These are phyloP conservation scores for Aspergillus puulaauensis DNA, from an alignment of 2,329 filamentous ascomycete species.

Conservation along the genomic window DNA sequence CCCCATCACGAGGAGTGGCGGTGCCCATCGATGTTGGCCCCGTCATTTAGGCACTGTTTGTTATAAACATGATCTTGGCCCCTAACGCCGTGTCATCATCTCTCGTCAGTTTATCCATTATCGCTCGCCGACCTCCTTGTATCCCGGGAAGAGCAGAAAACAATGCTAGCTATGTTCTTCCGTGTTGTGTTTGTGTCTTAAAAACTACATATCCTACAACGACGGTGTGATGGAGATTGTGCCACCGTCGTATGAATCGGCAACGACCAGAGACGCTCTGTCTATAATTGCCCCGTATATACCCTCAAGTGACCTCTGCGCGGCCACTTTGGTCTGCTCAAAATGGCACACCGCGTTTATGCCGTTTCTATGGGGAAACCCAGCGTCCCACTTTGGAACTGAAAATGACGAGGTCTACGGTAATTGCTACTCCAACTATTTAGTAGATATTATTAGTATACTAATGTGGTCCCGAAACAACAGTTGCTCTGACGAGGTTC, in stretches of 20 bases:
- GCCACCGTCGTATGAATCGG: slow-evolving; percentile 61
- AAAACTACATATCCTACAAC: not conserved
- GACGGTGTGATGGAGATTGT: slow-evolving; percentile 53
- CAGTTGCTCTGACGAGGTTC: slow-evolving; percentile 60
- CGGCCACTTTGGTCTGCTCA: slow-evolving; percentile 55
- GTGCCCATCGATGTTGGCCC: slow-evolving; percentile 5
- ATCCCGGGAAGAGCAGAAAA: not conserved
- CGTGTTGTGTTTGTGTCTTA: not conserved
- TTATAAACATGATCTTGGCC: slow-evolving; percentile 5
- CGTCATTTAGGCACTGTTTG: not conserved
- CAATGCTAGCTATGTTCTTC: not conserved
- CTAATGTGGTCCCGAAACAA: slow-evolving; percentile 13
- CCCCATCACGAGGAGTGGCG: slow-evolving; percentile 16
- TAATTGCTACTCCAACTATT: slow-evolving; percentile 18
- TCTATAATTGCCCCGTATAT: slow-evolving; percentile 57
- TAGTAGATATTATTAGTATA: not conserved
- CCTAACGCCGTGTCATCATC: not conserved
- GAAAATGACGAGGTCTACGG: slow-evolving; percentile 62
- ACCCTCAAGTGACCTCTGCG: slow-evolving; percentile 56
- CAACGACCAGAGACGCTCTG: slow-evolving; percentile 56
- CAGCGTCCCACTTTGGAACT: slow-evolving; percentile 61
- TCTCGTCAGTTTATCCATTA: not conserved
- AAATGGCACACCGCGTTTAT: slow-evolving; percentile 60
- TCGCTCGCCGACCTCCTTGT: not conserved
- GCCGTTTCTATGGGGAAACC: slow-evolving; percentile 62